Evolutionary conservation across 2,329 filamentous ascomycete genomes (phyloP), one percentile per base, ranked within the genome.

Genomic region (Fusarium sp.): DNA sequence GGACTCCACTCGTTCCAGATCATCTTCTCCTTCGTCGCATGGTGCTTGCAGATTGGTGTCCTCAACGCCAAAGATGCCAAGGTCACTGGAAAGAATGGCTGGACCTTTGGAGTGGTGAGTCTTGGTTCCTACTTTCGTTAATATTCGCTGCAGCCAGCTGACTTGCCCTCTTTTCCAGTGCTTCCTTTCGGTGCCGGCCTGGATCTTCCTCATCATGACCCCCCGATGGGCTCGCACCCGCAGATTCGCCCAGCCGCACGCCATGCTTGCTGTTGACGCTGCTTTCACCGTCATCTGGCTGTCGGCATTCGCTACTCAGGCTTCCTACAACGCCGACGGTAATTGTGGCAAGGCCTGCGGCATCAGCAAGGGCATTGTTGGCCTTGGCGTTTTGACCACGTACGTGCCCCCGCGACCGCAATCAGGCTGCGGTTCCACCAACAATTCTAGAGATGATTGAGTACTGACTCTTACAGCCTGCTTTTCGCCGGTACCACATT

Each of bases 241-340:
- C 58, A 88, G 84, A 67, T 83, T 90, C 56, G 90, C 90, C 53
- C 83, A 91, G 62, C 88, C 90, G 3, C 86, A 89, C 70, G 89
- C 84, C 65, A 89, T 92, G 84, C 80, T 89, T 27, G 81, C 79
- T 9, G 82, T 91, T 34, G 90, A 92, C 75, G 79, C 78, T n/a
- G 40, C 89, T 61, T 90, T 86, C 75, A 81, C 82, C 74, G 78
- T 92, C 70, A 80, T 92, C 66, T 92, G 90, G 90, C 82, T 92
- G 44, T 90, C 90, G 3, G 90, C 87, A 16, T 92, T 92, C 76
- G 87, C 90, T 31, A 86, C 88, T 16, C 88, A 92, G 75, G 90
- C 90, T 3, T 84, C 87, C 9, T 92, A 88, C 80, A 91, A 92
- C 80, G 83, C 84, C 4, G 82, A 83, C 23, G 83, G 83, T 63